A percentile compares a stretch with the other conserved stretches of the same genome.
Evolutionary conservation across 2,329 filamentous ascomycete genomes (phyloP).

Genomic region (Aspergillus transmontanensis): DNA sequence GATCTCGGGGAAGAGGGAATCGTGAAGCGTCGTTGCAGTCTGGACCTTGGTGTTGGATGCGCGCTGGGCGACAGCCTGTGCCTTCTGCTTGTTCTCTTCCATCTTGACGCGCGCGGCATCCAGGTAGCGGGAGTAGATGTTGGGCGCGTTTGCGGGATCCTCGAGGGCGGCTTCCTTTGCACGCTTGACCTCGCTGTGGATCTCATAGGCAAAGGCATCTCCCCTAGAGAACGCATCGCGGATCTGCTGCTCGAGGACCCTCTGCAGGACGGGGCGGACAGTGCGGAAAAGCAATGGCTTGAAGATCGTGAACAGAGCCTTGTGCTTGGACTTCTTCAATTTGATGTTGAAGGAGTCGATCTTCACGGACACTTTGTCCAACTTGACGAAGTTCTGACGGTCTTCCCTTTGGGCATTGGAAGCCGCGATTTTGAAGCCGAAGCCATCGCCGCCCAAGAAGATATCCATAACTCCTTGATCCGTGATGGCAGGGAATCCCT

Average conservation of each 20-base stretch:
- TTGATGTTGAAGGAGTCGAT: slow-evolving; percentile 84
- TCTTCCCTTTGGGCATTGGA: slow-evolving; percentile 78
- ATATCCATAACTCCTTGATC: slow-evolving; percentile 90
- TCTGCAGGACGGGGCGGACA: slow-evolving; percentile 80
- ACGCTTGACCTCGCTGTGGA: slow-evolving; percentile 81
- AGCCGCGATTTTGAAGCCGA: slow-evolving; percentile 89
- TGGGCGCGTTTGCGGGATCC: slow-evolving; percentile 73
- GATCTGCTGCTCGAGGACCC: slow-evolving; percentile 86
- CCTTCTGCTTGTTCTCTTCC: slow-evolving; percentile 77
- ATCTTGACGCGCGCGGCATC: slow-evolving; percentile 73
- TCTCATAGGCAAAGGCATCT: slow-evolving; percentile 71
- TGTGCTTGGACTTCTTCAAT: slow-evolving; percentile 92
- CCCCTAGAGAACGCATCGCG: slow-evolving; percentile 77
- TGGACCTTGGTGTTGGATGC: slow-evolving; percentile 71
- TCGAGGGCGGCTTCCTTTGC: slow-evolving; percentile 66
- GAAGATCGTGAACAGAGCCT: slow-evolving; percentile 80
- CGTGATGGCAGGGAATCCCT: slow-evolving; percentile 84
- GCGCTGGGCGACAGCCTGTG: slow-evolving; percentile 56
- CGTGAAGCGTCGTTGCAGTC: slow-evolving; percentile 80
- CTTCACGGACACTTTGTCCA: slow-evolving; percentile 83
- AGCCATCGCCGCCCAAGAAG: slow-evolving; percentile 80
- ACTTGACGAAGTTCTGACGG: slow-evolving; percentile 85
- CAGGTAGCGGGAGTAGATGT: slow-evolving; percentile 85
- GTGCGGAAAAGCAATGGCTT: slow-evolving; percentile 86
- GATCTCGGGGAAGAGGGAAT: slow-evolving; percentile 90